Conservation (phyloP, 1,139 yeast species). For the Diutina rugosa region DNA sequence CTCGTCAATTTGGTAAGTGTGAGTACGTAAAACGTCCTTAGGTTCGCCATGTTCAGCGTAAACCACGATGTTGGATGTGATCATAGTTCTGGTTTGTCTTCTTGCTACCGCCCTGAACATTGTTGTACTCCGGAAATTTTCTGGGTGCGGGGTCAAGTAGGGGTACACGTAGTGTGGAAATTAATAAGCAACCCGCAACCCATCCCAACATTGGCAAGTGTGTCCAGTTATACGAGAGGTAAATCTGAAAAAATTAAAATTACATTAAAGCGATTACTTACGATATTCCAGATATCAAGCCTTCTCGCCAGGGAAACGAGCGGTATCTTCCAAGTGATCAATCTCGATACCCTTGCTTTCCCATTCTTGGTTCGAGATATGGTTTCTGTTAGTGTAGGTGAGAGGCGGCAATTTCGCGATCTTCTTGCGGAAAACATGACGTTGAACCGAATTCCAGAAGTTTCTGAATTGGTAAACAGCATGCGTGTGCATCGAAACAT, state of each 20-base stretch:
- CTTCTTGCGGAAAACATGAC: slow-evolving; percentile 15
- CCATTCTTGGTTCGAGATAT: slow-evolving; percentile 49
- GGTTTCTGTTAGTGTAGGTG: slow-evolving; percentile 43
- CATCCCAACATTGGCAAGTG: neutral
- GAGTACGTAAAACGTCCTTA: slow-evolving; percentile 38
- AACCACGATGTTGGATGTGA: slow-evolving; percentile 45
- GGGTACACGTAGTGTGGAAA: neutral
- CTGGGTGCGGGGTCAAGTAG: neutral
- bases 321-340: slow-evolving; percentile 22
- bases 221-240: neutral
- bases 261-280: neutral
- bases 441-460: slow-evolving; percentile 8
- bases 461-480: slow-evolving; percentile 41
- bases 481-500: slow-evolving; percentile 40
- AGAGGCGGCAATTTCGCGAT: slow-evolving; percentile 41
- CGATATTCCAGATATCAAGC: neutral
- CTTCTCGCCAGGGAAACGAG: neutral
- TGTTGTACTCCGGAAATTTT: neutral
- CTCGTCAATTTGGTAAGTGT: slow-evolving; percentile 37
- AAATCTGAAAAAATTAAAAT: neutral
- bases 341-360: slow-evolving; percentile 38
- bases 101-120: slow-evolving; percentile 2
- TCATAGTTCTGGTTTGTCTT: slow-evolving; percentile 12
- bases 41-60: slow-evolving; percentile 53
- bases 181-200: neutral